Percentiles rank a stretch among this genome's conserved stretches.
These are phyloP conservation scores for Hymenotorrendiella dingleyae DNA, from an alignment of 2,329 filamentous ascomycete species.

Conservation along the genomic window DNA sequence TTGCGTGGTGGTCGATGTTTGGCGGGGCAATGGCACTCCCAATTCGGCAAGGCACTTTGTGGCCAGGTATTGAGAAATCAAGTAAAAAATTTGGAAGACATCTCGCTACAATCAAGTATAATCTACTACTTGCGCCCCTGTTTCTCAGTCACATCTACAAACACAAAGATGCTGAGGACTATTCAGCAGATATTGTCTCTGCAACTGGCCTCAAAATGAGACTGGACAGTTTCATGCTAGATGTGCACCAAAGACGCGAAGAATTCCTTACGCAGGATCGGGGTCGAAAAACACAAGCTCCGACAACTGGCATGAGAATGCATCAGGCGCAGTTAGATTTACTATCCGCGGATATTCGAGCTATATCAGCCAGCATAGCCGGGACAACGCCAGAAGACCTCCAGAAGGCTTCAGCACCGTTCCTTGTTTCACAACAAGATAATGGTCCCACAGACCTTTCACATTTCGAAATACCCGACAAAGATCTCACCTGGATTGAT, in stretches of 20 bases:
- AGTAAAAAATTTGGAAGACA: conserved; percentile 98
- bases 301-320: conserved; percentile 90
- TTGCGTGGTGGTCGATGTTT: conserved; percentile 95
- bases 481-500: conserved; percentile 94
- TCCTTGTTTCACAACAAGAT: conserved; percentile 47
- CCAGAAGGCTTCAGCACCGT: conserved; percentile 48
- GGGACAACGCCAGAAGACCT: conserved; percentile 74
- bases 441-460: conserved; percentile 65
- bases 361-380: conserved; percentile 83
- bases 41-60: conserved; percentile 84
- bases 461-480: conserved; percentile 89
- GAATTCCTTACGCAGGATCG: conserved; percentile 80
- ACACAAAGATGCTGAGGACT: conserved; percentile 91
- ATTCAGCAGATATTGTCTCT: conserved; percentile 69
- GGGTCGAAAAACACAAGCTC: conserved; percentile 67
- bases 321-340: conserved; percentile 92
- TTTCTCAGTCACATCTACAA: conserved; percentile 98
- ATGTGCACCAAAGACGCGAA: conserved; percentile 89
- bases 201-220: conserved; percentile 95
- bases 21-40: conserved; percentile 91
- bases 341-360: conserved; percentile 83
- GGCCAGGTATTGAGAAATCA: conserved; percentile 88
- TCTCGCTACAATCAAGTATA: conserved; percentile 98
- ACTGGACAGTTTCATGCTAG: conserved; percentile 94
- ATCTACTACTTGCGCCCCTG: conserved; percentile 80